A percentile compares a stretch with the other conserved stretches of the same genome.
These are phyloP conservation scores for Eurotiales sp. DNA, from an alignment of 2,329 filamentous ascomycete species.

Conservation along the genomic window DNA sequence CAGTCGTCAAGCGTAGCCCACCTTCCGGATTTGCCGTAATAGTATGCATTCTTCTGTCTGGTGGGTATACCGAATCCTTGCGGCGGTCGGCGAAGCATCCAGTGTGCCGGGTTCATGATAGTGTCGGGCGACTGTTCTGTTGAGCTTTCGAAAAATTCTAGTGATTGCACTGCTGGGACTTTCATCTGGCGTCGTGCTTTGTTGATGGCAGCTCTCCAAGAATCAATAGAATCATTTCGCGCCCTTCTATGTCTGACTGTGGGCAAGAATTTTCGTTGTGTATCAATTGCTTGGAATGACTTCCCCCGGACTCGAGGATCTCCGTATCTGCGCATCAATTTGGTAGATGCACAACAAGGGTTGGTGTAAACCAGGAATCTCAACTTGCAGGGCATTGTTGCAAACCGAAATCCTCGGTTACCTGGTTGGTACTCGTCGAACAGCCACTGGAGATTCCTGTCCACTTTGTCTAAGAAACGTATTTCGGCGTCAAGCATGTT, in stretches of 20 bases:
- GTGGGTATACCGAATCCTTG: constrained; percentile 35
- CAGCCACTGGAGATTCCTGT: constrained; percentile 37
- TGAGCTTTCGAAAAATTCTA: constrained; percentile 34
- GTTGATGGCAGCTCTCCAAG: constrained; percentile 39
- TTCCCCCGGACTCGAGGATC: background rate
- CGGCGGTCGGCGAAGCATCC: constrained; percentile 39
- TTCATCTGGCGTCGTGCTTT: constrained; percentile 28
- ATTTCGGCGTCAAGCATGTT: constrained; percentile 33
- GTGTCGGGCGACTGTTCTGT: constrained; percentile 36
- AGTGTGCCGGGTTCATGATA: constrained; percentile 37
- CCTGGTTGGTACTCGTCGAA: constrained; percentile 36
- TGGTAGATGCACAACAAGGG: constrained; percentile 30
- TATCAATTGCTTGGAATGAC: constrained; percentile 23
- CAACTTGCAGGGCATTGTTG: constrained; percentile 33
- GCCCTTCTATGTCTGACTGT: constrained; percentile 17
- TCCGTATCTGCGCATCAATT: constrained; percentile 30
- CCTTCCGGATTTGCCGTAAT: constrained; percentile 38
- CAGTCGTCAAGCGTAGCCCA: constrained; percentile 38
- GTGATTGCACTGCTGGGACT: constrained; percentile 25
- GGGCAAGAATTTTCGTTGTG: constrained; percentile 21
- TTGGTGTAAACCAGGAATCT: constrained; percentile 40
- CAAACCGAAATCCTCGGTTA: constrained; percentile 38
- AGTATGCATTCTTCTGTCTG: constrained; percentile 35
- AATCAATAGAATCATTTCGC: constrained; percentile 31
- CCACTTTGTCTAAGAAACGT: constrained; percentile 30